phyloP scores from a whole-genome alignment of 129 eudicot genomes.

The Flaveria robusta region DNA sequence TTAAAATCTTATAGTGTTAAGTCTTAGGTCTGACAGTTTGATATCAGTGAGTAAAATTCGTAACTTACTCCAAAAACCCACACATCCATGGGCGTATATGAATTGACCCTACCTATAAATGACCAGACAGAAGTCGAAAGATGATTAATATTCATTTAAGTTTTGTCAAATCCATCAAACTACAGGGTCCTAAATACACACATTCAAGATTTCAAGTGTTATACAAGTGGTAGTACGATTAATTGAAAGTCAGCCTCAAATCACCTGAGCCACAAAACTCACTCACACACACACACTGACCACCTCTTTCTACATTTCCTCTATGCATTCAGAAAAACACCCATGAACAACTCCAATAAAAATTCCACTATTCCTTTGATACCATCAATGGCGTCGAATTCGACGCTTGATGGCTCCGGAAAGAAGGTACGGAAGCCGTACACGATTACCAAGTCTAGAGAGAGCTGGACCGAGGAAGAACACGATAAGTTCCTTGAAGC shows the following conservation, averaged over 20 bases:
- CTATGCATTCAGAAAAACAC: slow-evolving; percentile 9
- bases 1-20: no score
- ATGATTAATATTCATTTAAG: not conserved
- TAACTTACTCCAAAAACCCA: no score
- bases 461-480: slow-evolving; percentile 96
- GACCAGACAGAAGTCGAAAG: not conserved
- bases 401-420: slow-evolving; percentile 42
- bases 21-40: no score
- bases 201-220: not conserved
- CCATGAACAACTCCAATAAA: slow-evolving; percentile 26
- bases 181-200: slow-evolving; percentile 19
- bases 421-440: slow-evolving; percentile 92
- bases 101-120: no score
- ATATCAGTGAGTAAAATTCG: no score
- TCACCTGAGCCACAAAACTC: slow-evolving; percentile 42
- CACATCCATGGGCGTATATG: no score
- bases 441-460: slow-evolving; percentile 94
- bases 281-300: slow-evolving; percentile 23
- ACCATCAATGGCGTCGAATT: not conserved
- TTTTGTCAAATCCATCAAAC: not conserved
- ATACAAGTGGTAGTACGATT: slow-evolving; percentile 41
- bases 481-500: slow-evolving; percentile 99
- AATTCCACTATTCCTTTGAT: slow-evolving; percentile 26
- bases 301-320: slow-evolving; percentile 6
- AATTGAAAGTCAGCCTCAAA: slow-evolving; percentile 36